A percentile compares a stretch with the other conserved stretches of the same genome.
Evolutionary conservation across 176 grass and related monocot species (phyloP).

Genomic region (Leersia perrieri): DNA sequence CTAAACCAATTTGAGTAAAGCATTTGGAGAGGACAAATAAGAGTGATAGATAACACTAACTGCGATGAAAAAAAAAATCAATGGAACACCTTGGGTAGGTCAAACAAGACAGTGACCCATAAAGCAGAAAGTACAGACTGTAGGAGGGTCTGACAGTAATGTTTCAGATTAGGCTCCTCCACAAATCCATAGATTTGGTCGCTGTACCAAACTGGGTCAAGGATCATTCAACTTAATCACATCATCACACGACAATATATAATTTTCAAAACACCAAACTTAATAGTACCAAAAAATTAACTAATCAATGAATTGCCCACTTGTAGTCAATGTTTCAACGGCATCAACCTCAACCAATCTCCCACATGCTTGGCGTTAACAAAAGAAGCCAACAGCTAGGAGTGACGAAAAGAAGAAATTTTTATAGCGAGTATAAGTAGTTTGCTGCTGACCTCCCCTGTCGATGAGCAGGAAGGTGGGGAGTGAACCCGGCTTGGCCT

Average conservation of each 20-base stretch:
- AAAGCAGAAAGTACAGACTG: not conserved
- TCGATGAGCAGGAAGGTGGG: slow-evolving; percentile 69
- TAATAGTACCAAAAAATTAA: not conserved
- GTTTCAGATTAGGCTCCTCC: not conserved
- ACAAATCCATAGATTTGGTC: not conserved
- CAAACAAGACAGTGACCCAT: not conserved
- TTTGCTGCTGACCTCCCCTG: slow-evolving; percentile 62
- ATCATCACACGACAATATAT: not conserved
- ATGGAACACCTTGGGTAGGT: not conserved
- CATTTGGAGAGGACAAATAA: not conserved
- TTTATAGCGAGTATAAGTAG: not conserved
- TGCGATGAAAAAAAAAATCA: not conserved
- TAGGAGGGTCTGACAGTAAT: not conserved
- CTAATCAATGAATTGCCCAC: not conserved
- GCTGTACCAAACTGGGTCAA: slow-evolving; percentile 13
- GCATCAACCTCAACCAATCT: not conserved
- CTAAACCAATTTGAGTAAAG: not conserved
- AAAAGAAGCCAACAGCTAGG: not conserved
- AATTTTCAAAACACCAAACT: not conserved
- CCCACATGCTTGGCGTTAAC: not conserved
- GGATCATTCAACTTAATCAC: not conserved
- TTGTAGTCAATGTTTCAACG: not conserved
- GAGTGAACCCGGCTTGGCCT: slow-evolving; percentile 61
- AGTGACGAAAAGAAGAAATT: not conserved
- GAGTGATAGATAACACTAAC: not conserved